Percentiles rank a stretch among this genome's conserved stretches.
phyloP scores from a whole-genome alignment of 1,284 basidiomycete genomes.

The Hymenochaete sp. region DNA sequence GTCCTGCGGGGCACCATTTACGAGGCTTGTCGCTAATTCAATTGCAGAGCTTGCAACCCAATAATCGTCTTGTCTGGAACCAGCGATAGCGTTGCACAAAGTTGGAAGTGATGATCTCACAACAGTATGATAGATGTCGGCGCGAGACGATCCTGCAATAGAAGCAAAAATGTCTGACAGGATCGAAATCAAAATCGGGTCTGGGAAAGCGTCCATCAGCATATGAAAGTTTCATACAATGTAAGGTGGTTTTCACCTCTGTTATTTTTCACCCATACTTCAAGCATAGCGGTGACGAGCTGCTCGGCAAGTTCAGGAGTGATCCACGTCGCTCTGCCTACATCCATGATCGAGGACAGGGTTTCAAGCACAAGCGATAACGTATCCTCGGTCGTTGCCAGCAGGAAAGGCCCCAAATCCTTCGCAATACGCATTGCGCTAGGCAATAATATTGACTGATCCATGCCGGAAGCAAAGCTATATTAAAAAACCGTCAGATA shows the following conservation, averaged over 20 bases:
- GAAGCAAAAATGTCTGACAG: slow-evolving; percentile 75
- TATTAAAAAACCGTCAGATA: slow-evolving; percentile 13
- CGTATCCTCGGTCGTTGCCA: slow-evolving; percentile 77
- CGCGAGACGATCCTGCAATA: slow-evolving; percentile 51
- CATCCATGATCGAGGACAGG: slow-evolving; percentile 65
- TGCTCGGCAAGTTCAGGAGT: slow-evolving; percentile 54
- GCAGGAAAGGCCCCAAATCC: slow-evolving; percentile 77
- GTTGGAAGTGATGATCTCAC: slow-evolving; percentile 67
- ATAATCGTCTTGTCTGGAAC: slow-evolving; percentile 50
- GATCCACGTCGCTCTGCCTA: slow-evolving; percentile 67
- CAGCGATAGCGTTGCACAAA: slow-evolving; percentile 56
- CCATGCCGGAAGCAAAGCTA: slow-evolving; percentile 62
- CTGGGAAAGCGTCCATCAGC: slow-evolving; percentile 33
- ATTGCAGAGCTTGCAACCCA: slow-evolving; percentile 74
- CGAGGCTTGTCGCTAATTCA: slow-evolving; percentile 67
- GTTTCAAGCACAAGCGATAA: slow-evolving; percentile 88
- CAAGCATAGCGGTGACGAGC: slow-evolving; percentile 56
- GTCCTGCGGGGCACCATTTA: slow-evolving; percentile 53
- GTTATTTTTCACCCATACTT: slow-evolving; percentile 79
- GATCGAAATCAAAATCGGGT: slow-evolving; percentile 83
- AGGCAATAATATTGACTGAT: slow-evolving; percentile 49
- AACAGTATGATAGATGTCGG: slow-evolving; percentile 60
- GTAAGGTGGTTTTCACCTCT: slow-evolving; percentile 45
- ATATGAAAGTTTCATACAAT: neutral
- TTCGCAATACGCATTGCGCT: slow-evolving; percentile 72